A percentile compares a stretch with the other conserved stretches of the same genome.
Evolutionary conservation across 768 basidiomycete genomes (phyloP).

Genomic region (Lyophyllum atratum): DNA sequence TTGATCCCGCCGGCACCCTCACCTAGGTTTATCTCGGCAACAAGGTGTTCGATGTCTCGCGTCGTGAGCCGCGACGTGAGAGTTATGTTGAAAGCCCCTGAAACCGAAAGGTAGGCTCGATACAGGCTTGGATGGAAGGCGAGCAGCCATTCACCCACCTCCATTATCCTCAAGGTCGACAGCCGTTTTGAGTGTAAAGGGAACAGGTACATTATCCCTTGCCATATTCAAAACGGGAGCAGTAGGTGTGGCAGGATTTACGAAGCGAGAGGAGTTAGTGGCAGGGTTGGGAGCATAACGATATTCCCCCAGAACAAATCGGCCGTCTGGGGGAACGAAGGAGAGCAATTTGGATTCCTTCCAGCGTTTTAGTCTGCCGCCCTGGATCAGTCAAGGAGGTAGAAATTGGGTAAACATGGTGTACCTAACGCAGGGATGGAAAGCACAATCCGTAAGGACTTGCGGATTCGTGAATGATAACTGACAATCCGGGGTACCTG

Average conservation of each 20-base stretch:
- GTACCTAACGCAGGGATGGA: conserved; percentile 92
- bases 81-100: conserved; percentile 62
- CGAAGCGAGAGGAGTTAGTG: conserved; percentile 27
- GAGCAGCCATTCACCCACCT: conserved; percentile 29
- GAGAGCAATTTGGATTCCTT: conserved; percentile 74
- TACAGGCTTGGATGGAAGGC: not conserved
- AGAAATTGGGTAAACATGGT: conserved; percentile 17
- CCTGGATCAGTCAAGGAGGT: conserved; percentile 6
- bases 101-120: not conserved
- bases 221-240: conserved; percentile 20
- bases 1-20: conserved; percentile 71
- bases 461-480: conserved; percentile 77
- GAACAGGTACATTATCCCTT: conserved; percentile 51
- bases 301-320: conserved; percentile 84
- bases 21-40: conserved; percentile 76
- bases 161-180: conserved; percentile 44
- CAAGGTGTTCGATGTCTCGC: conserved; percentile 69
- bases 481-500: conserved; percentile 88
- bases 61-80: conserved; percentile 64
- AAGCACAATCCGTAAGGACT: conserved; percentile 75
- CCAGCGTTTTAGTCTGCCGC: conserved; percentile 75
- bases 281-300: conserved; percentile 56
- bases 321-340: conserved; percentile 93
- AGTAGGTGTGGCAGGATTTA: conserved; percentile 14
- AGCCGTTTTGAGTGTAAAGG: conserved; percentile 51